Percentiles rank a stretch among this genome's conserved stretches.
Evolutionary conservation across 305 asterid species (phyloP).

Genomic region (Ilex paraguariensis): DNA sequence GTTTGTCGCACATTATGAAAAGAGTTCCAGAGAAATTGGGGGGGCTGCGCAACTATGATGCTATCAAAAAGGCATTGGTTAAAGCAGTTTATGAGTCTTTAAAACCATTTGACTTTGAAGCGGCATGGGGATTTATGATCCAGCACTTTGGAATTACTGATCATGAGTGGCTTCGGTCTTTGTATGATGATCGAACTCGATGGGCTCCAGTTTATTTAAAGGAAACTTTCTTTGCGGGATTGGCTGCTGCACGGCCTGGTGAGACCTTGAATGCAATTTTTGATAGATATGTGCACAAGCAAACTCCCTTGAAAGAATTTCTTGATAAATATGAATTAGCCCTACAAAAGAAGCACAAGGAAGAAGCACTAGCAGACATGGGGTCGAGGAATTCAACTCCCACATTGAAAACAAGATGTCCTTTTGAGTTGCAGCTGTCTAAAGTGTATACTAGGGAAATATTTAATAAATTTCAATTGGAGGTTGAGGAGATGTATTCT

Average conservation of each 20-base stretch:
- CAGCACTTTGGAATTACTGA: conserved; percentile 53
- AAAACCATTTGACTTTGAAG: conserved; percentile 52
- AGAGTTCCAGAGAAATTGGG: conserved; percentile 75
- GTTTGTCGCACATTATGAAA: conserved; percentile 58
- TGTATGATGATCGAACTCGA: conserved; percentile 54
- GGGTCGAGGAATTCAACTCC: conserved; percentile 55
- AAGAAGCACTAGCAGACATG: conserved; percentile 56
- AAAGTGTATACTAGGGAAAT: conserved; percentile 52
- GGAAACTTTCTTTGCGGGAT: conserved; percentile 60
- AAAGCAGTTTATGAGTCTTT: conserved; percentile 58
- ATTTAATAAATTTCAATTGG: conserved; percentile 60
- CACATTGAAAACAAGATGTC: conserved; percentile 61
- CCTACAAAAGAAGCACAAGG: conserved; percentile 59
- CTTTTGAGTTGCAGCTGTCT: conserved; percentile 69
- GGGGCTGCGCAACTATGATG: conserved; percentile 56
- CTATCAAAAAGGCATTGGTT: conserved; percentile 41
- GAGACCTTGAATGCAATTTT: conserved; percentile 55
- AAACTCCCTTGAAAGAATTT: conserved; percentile 72
- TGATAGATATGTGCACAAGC: conserved; percentile 69
- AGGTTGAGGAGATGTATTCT: conserved; percentile 85
- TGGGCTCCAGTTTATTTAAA: conserved; percentile 82
- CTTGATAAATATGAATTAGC: conserved; percentile 84
- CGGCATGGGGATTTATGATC: conserved; percentile 69
- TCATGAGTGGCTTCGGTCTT: conserved; percentile 64
- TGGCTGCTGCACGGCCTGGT: conserved; percentile 49